Conservation (phyloP, 73 alveolate species). For the Paraurostyla sp. region DNA sequence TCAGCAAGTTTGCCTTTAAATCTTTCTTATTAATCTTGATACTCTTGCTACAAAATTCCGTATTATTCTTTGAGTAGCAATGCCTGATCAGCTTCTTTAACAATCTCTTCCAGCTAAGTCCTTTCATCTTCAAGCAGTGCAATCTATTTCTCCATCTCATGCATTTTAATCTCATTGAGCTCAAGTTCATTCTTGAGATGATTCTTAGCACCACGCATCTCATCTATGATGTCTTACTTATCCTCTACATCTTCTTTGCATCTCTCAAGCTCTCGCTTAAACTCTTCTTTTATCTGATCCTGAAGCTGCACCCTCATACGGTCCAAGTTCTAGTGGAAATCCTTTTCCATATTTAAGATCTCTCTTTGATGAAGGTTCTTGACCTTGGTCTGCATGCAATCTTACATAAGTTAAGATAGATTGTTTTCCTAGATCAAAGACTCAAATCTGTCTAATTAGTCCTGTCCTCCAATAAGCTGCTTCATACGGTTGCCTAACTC, state of each 20-base stretch:
- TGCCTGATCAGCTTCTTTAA: slow-evolving; percentile 42
- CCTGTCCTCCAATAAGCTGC: slow-evolving; percentile 24
- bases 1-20: not conserved
- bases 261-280: not conserved
- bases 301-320: not conserved
- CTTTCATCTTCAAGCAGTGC: slow-evolving; percentile 8
- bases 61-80: slow-evolving; percentile 15
- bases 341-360: slow-evolving; percentile 21
- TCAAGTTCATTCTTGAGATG: not conserved
- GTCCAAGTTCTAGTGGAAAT: slow-evolving; percentile 14
- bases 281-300: not conserved
- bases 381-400: slow-evolving; percentile 29
- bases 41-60: not conserved
- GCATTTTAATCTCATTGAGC: not conserved
- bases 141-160: not conserved
- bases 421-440: slow-evolving; percentile 17
- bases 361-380: slow-evolving; percentile 30
- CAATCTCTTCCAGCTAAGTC: not conserved
- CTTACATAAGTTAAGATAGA: not conserved
- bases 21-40: not conserved
- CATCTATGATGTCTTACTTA: slow-evolving; percentile 6
- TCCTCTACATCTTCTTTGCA: not conserved
- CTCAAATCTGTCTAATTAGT: not conserved
- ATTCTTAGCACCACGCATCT: not conserved
- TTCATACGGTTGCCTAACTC: slow-evolving; percentile 29